phyloP scores from a whole-genome alignment of 2,329 filamentous ascomycete species.

The Cadophora gregata region DNA sequence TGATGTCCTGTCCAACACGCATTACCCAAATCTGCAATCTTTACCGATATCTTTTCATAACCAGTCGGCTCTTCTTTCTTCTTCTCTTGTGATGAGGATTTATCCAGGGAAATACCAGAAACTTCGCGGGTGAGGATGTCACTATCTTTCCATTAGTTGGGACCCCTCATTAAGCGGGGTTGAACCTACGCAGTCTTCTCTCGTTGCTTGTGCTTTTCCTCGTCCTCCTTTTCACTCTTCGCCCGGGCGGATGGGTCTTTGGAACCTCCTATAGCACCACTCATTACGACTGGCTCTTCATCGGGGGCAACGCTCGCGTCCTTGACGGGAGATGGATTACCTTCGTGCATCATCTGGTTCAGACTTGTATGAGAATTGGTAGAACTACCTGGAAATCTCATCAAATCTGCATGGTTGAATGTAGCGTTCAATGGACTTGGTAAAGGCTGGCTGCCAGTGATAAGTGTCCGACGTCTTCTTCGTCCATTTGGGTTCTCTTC shows the following conservation, averaged over 20 bases:
- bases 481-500: constrained; percentile 93
- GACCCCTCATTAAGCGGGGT: background rate
- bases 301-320: constrained; percentile 42
- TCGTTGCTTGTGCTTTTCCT: constrained; percentile 77
- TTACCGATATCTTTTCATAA: constrained; percentile 79
- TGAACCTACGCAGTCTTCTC: constrained; percentile 92
- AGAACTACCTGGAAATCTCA: constrained; percentile 60
- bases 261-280: constrained; percentile 56
- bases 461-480: constrained; percentile 86
- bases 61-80: constrained; percentile 62
- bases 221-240: constrained; percentile 55
- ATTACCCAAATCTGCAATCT: constrained; percentile 97
- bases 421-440: constrained; percentile 92
- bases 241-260: constrained; percentile 53
- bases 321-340: constrained; percentile 59
- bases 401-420: constrained; percentile 80
- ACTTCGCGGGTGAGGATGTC: constrained; percentile 92
- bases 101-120: constrained; percentile 92
- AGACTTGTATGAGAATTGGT: constrained; percentile 75
- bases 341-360: constrained; percentile 82
- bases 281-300: constrained; percentile 57
- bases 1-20: constrained; percentile 99
- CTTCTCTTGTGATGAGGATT: constrained; percentile 58
- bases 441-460: constrained; percentile 95
- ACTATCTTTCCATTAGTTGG: constrained; percentile 51